Base-by-base conservation (phyloP, 306 rosid genomes). In the Vigna unguiculata region DNA sequence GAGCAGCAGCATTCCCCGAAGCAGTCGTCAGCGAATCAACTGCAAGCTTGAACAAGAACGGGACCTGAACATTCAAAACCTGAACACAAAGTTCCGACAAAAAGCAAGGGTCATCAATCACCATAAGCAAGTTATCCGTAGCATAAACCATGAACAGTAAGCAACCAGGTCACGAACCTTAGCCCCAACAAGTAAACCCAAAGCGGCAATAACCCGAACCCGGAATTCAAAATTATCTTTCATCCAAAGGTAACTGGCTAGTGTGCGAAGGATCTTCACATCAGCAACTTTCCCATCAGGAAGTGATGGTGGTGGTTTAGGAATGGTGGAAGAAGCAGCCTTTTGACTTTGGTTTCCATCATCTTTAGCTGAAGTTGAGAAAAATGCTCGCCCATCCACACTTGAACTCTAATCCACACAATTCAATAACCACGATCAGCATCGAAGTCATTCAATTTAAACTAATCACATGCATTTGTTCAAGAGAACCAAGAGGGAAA, bases 1-100 rank as follows among this genome's bases (percentile, higher is more conserved):
- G 63, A 76, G 88, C 83, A 79, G 80, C 61, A 16, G 88, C 91
- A 85, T 82, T 92, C 55, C 93, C 93, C 0, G 93, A 76, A 22
- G 91, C 87, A 16, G 92, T 83, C 24, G 91, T 89, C 78, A 95
- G 81, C 96, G 93, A 95, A 82, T 95, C 99, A 32, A 95, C 91
- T 20, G 97, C 97, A 45, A 92, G 92, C 88, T 95, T 95, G 89
- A 95, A 95, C 58, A 95, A 85, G 88, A 95, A 95, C 25, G 99
- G 99, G 61, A 95, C 99, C 83, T 95, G 97, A 77, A 95, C 97
- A 86, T 95, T 95, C 88, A 95, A 78, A 75, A 95, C 93, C 97
- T 92, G 88, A 75, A 41, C 61, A 77, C 30, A 79, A 45, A 59
- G 36, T 28, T 17, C 41, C 59, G 62, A 68, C 22, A 5, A 82